A percentile compares a stretch with the other conserved stretches of the same genome.
phyloP scores from a whole-genome alignment of 1,139 yeast species.

The Yamadazyma triangularis region DNA sequence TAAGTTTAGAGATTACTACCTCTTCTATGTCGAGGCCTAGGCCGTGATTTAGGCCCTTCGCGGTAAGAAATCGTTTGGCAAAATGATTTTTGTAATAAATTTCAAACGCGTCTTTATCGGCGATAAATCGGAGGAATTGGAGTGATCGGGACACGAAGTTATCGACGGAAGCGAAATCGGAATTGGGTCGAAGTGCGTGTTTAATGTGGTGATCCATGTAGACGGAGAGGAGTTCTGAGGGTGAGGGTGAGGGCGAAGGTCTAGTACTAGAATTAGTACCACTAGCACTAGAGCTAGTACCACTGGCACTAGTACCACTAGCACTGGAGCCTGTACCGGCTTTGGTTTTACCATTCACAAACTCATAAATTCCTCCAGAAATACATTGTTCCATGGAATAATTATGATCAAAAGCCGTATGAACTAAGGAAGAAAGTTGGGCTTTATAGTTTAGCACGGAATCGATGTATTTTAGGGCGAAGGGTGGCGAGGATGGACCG shows the following conservation, averaged over 20 bases:
- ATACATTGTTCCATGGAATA: slow-evolving; percentile 50
- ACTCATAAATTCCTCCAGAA: slow-evolving; percentile 57
- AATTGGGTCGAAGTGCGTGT: slow-evolving; percentile 30
- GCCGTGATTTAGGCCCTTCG: slow-evolving; percentile 22
- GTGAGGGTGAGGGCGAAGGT: too few species aligned
- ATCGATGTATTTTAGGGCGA: slow-evolving; percentile 71
- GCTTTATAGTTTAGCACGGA: slow-evolving; percentile 50
- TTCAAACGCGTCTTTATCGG: slow-evolving; percentile 87
- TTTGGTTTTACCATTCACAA: slow-evolving; percentile 41
- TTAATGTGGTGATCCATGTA: slow-evolving; percentile 72
- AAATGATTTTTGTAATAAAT: slow-evolving; percentile 82
- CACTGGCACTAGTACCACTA: too few species aligned
- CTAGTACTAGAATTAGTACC: too few species aligned
- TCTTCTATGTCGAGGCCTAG: slow-evolving; percentile 59
- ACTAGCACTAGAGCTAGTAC: slow-evolving; percentile 32
- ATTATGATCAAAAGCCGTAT: slow-evolving; percentile 46
- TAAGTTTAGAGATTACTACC: slow-evolving; percentile 61
- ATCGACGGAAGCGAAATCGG: slow-evolving; percentile 42
- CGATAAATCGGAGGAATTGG: slow-evolving; percentile 59
- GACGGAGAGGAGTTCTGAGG: slow-evolving; percentile 70
- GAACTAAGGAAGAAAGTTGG: slow-evolving; percentile 47
- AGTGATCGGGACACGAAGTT: slow-evolving; percentile 53
- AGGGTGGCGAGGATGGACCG: slow-evolving; percentile 29
- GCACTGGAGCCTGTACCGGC: slow-evolving; percentile 8
- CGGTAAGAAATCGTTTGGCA: slow-evolving; percentile 73